Conservation (phyloP, 2,329 filamentous ascomycete species). For the Hypoxylon sp. region DNA sequence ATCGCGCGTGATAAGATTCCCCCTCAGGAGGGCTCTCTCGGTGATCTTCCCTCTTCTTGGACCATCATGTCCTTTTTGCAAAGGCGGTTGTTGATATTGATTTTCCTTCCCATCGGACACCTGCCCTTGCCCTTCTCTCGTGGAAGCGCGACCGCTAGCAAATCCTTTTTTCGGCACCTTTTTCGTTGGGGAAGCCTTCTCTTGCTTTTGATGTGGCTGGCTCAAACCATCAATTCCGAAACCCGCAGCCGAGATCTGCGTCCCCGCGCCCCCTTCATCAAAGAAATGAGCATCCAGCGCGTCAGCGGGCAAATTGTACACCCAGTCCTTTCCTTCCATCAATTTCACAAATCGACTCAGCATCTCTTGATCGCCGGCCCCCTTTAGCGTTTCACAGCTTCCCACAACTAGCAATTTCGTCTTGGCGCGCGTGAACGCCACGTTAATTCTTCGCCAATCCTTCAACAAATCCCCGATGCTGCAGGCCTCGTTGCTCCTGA, state of each 20-base stretch:
- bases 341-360: slow-evolving; percentile 81
- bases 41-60: slow-evolving; percentile 73
- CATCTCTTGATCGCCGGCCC: slow-evolving; percentile 80
- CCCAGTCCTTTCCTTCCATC: slow-evolving; percentile 85
- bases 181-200: slow-evolving; percentile 41
- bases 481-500: slow-evolving; percentile 85
- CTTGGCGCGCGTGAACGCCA: slow-evolving; percentile 92
- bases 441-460: slow-evolving; percentile 95
- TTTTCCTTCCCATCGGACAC: slow-evolving; percentile 61
- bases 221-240: neutral
- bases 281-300: slow-evolving; percentile 79
- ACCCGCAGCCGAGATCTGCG: slow-evolving; percentile 61
- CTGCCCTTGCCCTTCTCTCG: slow-evolving; percentile 27
- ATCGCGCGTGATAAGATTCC: slow-evolving; percentile 79
- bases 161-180: slow-evolving; percentile 51
- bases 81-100: slow-evolving; percentile 59
- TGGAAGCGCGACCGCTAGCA: slow-evolving; percentile 23
- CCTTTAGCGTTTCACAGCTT: slow-evolving; percentile 83
- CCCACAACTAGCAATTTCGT: slow-evolving; percentile 93
- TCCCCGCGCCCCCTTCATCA: slow-evolving; percentile 64
- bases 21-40: slow-evolving; percentile 73
- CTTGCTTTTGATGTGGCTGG: slow-evolving; percentile 43
- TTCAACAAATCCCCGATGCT: slow-evolving; percentile 91
- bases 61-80: slow-evolving; percentile 18
- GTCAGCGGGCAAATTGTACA: slow-evolving; percentile 77